Evolutionary conservation across 768 basidiomycete genomes (phyloP).

Genomic region (Agaricus sinodeliciosus): DNA sequence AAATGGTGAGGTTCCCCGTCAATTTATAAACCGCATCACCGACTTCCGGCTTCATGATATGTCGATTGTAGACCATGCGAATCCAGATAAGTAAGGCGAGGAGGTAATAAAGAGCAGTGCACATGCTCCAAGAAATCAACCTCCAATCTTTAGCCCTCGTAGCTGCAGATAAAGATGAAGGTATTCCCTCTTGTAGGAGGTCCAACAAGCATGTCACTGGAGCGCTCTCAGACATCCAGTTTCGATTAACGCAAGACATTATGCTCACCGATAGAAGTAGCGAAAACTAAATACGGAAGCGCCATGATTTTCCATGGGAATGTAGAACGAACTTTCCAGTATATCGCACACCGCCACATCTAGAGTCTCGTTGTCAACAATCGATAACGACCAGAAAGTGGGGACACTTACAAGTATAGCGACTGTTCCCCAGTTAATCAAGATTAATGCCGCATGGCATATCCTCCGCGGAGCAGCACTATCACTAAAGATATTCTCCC

Average conservation of each 20-base stretch:
- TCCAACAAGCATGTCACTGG: slow-evolving; percentile 1
- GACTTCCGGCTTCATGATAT: not conserved
- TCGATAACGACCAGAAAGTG: not conserved
- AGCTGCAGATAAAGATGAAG: not conserved
- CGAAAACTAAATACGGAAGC: slow-evolving; percentile 1
- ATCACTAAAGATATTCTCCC: not conserved
- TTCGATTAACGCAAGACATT: not conserved
- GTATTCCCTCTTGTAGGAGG: not conserved
- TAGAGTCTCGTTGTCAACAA: not conserved
- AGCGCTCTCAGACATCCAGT: not conserved
- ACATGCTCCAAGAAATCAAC: slow-evolving; percentile 7
- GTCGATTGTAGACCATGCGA: not conserved
- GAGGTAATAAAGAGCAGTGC: slow-evolving; percentile 2
- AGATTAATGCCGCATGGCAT: not conserved
- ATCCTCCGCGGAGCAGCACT: not conserved
- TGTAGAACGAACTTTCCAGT: slow-evolving; percentile 3
- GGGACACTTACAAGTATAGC: slow-evolving; percentile 1
- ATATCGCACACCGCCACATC: slow-evolving; percentile 8
- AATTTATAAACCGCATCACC: not conserved
- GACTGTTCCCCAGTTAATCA: slow-evolving; percentile 6
- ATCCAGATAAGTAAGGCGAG: not conserved
- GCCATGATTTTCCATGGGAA: slow-evolving; percentile 7
- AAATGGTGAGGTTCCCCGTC: slow-evolving; percentile 1
- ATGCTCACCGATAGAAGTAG: not conserved
- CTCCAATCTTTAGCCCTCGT: not conserved